Evolutionary conservation across 2,329 filamentous ascomycete species (phyloP), one percentile per base, ranked within the genome.

Genomic region (Emydomyces testavorans): DNA sequence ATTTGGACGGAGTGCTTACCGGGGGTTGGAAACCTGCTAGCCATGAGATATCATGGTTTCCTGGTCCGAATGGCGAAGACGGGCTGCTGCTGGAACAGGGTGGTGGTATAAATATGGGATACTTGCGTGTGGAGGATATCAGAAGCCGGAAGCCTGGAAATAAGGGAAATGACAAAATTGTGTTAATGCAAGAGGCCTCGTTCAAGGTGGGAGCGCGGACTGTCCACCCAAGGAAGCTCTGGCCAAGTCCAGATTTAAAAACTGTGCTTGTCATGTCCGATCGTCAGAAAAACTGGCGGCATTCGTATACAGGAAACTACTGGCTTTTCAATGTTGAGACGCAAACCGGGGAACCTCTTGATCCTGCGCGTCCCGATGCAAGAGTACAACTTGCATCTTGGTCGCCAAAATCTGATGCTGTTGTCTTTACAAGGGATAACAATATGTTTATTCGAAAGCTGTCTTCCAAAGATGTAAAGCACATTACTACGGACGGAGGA

Each of bases 361-460:
- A 95, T 54, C 83, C 85, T 0, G 71, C 70, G 1, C 72, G 85
- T 40, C 73, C 77, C 1, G 66, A 78, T 10, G 78, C 74, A 15
- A 75, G 78, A 39, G 74, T 95, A 20, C 89, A 96, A 65, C 74
- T 94, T 46, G 92, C 90, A 6, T 79, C 78, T 26, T 95, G 90
- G 89, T 93, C 86, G 49, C 92, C 92, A 0, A 76, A 79, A 45
- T 89, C 88, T 54, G 80, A 95, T 63, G 82, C 87, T 1, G 68
- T 98, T 2, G 84, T 86, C n/a, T 98, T 90, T 63, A 93, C 89
- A 1, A 75, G 83, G 54, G 76, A 88, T 52, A 96, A 98, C 68
- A 94, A 98, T 63, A 70, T 98, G 58, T 96, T 80, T 61, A 69
- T 96, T 37, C 81, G 92, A 44, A 79, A 79, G 46, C 58, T 85